Base-by-base conservation (phyloP, 2,329 filamentous ascomycete genomes). In the Pseudogymnoascus sp. region DNA sequence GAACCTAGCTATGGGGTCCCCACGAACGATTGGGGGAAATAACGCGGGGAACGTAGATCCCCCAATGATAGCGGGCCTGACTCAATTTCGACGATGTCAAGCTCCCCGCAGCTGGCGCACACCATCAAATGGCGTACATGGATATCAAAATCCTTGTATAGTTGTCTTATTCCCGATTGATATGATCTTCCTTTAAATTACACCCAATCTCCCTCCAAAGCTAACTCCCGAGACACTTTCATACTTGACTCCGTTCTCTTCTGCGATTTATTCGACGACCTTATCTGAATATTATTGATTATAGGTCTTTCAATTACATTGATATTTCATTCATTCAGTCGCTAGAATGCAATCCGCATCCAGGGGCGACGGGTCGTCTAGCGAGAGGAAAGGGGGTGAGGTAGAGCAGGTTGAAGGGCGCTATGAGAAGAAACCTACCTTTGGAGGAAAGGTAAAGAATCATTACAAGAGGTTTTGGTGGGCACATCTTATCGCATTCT, bases 401-500 rank as follows among this genome's bases (percentile, higher is more conserved):
- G 46, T 61, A 12, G 65, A 68, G 5, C 62, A 65, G 50, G 42
- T 68, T 28, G 67, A 68, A 62, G 23, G 64, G 46, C 61, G 61
- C 11, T 63, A 23, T 16, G 16, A 28, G 12, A 16, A 28, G 14
- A 28, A 21, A 36, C 23, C 61, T 59, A 23, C 44, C 6, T 64
- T 64, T 36, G 66, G 69, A 21, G 61, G 64, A 14, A 71, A 70
- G 63, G 46, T 64, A 12, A 73, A 73, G 64, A 66, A 69, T 63
- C 72, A 73, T 65, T 72, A 66, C 61, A 68, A 66, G 21, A 75
- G 75, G 63, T 84, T 76, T 67, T 85, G 82, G 82, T 84, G 82
- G 82, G 63, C 78, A 37, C 75, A 82, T 69, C 63, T 84, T 34
- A 76, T 85, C 59, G 71, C 80, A 7, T 75, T 85, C 66, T 75